Evolutionary conservation across 2,329 filamentous ascomycete species (phyloP).

Genomic region (Myriosclerotinia scirpicola): DNA sequence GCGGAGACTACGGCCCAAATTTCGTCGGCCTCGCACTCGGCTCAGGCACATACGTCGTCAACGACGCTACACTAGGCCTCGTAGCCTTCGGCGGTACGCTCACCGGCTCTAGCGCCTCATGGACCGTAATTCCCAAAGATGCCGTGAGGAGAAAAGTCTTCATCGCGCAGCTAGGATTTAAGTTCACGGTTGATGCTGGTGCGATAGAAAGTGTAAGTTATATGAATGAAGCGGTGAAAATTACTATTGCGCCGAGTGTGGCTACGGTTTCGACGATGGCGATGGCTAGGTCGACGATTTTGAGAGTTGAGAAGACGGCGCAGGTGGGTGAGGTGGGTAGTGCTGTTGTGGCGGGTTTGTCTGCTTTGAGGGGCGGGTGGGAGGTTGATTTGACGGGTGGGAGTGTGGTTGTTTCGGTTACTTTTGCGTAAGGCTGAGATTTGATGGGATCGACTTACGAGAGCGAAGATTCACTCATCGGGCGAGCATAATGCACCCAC

Average conservation of each 20-base stretch:
- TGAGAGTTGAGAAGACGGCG: constrained; percentile 27
- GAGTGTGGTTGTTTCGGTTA: constrained; percentile 36
- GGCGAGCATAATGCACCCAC: no score
- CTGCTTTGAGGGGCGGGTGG: constrained; percentile 18
- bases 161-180: constrained; percentile 48
- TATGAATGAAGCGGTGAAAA: neutral
- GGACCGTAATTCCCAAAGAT: constrained; percentile 46
- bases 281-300: constrained; percentile 15
- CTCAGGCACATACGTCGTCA: constrained; percentile 51
- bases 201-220: constrained; percentile 45
- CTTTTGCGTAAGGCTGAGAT: neutral
- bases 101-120: constrained; percentile 28
- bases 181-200: constrained; percentile 47
- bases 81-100: constrained; percentile 52
- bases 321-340: constrained; percentile 18
- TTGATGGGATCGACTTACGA: neutral
- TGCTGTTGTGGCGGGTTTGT: neutral
- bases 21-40: constrained; percentile 54
- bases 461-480: neutral
- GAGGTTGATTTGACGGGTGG: constrained; percentile 16
- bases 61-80: constrained; percentile 48
- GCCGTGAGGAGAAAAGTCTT: constrained; percentile 51
- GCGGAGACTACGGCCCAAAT: constrained; percentile 57
- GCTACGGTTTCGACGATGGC: constrained; percentile 11
- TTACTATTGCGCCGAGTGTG: constrained; percentile 25